Evolutionary conservation across 805 yeast genomes (phyloP), one percentile per base, ranked within the genome.

Genomic region (Sugiyamaella mastotermitis): DNA sequence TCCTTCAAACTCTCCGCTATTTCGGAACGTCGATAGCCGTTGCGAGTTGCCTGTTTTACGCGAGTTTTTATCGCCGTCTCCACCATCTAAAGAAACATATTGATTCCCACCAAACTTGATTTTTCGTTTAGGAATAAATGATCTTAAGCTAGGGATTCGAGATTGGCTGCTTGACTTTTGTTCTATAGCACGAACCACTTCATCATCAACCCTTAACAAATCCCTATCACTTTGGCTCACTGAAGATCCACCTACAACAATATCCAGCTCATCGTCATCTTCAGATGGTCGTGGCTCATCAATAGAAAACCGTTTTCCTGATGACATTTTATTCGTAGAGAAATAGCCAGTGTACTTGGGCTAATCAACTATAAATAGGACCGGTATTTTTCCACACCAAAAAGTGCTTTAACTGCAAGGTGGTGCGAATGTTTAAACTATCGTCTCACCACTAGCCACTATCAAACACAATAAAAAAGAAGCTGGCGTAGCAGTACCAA

Each of bases 171-270:
- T 11, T 20, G 23, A 11, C 31, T 43, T 38, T n/a, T 31, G 31
- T 16, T 25, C 34, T 9, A 47, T 30, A 11, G 44, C 45, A 27
- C 34, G 29, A 13, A 42, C 36, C 6, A 37, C 47, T 31, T 48
- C 46, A 13, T 47, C 47, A 33, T 47, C 50, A 3, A 43, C 46
- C 4, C 43, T 25, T 10, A 47, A 37, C 23, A 48, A 31, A 17
- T 48, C 50, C 4, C 48, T 38, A 35, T 48, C 52, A 9, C 28
- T 45, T 8, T 42, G 41, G 7, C 45, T 39, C 20, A 47, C 47
- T 9, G 20, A 18, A 8, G 24, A 30, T 10, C 45, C 50, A 29
- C 38, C 25, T 7, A 37, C 33, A 13, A 47, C 42, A 22, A 46
- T 36, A 28, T 44, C 49, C n/a, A 24, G 44, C 31, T 41, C 50